phyloP scores from a whole-genome alignment of 1,284 basidiomycete genomes.

The Bjerkandera adusta region DNA sequence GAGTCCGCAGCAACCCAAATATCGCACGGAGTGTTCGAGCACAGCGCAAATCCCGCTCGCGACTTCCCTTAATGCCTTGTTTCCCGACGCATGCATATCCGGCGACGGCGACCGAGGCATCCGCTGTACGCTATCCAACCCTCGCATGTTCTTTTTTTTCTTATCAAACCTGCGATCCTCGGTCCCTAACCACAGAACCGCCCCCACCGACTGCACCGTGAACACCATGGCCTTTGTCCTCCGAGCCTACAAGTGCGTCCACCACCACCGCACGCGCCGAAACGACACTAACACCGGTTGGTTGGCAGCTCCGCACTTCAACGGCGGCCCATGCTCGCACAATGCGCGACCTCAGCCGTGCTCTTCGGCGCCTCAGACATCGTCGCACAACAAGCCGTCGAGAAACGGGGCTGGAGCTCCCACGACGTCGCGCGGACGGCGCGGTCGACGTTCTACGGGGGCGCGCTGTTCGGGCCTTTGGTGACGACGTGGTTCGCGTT shows the following conservation, averaged over 20 bases:
- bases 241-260: slow-evolving; percentile 51
- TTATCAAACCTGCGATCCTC: no score
- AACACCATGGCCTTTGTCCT: slow-evolving; percentile 42
- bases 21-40: no score
- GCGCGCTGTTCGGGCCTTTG: slow-evolving; percentile 67
- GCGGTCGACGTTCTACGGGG: slow-evolving; percentile 74
- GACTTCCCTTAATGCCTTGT: no score
- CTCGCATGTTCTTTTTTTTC: no score
- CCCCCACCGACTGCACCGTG: no score
- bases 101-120: no score
- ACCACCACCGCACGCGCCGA: background rate
- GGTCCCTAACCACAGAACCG: no score
- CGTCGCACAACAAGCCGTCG: slow-evolving; percentile 81
- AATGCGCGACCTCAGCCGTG: slow-evolving; percentile 63
- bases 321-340: slow-evolving; percentile 61
- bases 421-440: slow-evolving; percentile 77
- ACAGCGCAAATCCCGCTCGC: no score
- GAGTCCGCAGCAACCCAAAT: no score
- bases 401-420: slow-evolving; percentile 51
- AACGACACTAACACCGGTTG: background rate
- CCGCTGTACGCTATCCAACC: no score
- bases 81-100: no score
- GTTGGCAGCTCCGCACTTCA: slow-evolving; percentile 52
- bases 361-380: slow-evolving; percentile 80
- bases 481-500: slow-evolving; percentile 72